A percentile compares a stretch with the other conserved stretches of the same genome.
Evolutionary conservation across 192 early-diverging fungal species (phyloP).

Genomic region (Coemansia sp.): DNA sequence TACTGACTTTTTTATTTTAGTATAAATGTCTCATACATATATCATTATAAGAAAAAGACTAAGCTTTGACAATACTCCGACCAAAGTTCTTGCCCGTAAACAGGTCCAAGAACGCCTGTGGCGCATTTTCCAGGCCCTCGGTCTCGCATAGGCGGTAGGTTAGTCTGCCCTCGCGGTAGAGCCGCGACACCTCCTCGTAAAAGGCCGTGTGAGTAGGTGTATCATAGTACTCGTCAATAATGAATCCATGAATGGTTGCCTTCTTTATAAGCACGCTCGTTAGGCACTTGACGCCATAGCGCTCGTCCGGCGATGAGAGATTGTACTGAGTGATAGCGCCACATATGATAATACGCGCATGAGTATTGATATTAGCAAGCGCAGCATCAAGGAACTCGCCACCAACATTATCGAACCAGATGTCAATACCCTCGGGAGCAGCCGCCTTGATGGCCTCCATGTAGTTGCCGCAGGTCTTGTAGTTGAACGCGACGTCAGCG

Average conservation of each 20-base stretch:
- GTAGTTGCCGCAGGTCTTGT: conserved; percentile 67
- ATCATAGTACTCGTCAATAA: conserved; percentile 53
- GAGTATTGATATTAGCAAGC: conserved; percentile 61
- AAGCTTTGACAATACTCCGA: conserved; percentile 57
- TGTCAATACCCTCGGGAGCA: conserved; percentile 80
- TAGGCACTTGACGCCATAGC: conserved; percentile 63
- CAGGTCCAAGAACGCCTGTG: conserved; percentile 59
- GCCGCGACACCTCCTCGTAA: conserved; percentile 54
- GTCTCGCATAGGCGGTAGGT: conserved; percentile 57
- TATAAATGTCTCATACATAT: too few species aligned
- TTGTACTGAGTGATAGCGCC: conserved; percentile 72
- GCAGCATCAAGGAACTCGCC: conserved; percentile 81
- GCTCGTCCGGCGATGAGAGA: conserved; percentile 40
- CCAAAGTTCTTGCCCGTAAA: conserved; percentile 68
- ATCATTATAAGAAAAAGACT: neutral
- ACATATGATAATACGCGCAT: conserved; percentile 69
- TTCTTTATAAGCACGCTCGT: conserved; percentile 56
- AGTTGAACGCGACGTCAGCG: conserved; percentile 88
- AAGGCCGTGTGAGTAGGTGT: conserved; percentile 56
- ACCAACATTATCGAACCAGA: conserved; percentile 85
- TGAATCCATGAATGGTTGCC: conserved; percentile 64
- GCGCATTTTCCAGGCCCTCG: conserved; percentile 67
- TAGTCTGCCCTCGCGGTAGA: conserved; percentile 60
- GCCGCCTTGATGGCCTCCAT: conserved; percentile 56
- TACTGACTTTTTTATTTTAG: too few species aligned